These are phyloP conservation scores for Colletotrichum shisoi DNA, from an alignment of 2,329 filamentous ascomycete species.

Conservation along the genomic window DNA sequence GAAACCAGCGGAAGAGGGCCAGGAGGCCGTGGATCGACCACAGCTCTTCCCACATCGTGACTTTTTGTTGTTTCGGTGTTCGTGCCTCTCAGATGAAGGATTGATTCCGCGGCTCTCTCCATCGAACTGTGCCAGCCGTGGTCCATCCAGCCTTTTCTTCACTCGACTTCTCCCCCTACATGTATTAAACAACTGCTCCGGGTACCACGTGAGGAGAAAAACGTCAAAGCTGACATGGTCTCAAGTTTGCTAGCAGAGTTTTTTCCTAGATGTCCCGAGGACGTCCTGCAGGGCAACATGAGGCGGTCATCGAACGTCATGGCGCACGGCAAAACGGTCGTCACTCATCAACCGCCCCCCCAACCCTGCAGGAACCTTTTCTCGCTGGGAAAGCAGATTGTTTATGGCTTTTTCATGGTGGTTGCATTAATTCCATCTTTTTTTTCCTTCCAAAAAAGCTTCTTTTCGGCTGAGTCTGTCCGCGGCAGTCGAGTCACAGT, in stretches of 20 bases:
- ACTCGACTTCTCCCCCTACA: not conserved
- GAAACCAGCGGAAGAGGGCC: conserved; percentile 33
- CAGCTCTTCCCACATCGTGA: conserved; percentile 34
- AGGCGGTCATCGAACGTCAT: conserved; percentile 21
- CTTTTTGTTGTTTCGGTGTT: not conserved
- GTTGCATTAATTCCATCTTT: not conserved
- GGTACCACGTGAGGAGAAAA: conserved; percentile 23
- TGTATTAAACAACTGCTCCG: conserved; percentile 7
- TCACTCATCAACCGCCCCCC: not conserved
- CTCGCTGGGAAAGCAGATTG: not conserved
- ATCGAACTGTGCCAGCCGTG: too few relatives aligned
- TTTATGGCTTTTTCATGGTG: not conserved
- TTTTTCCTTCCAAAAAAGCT: too few relatives aligned
- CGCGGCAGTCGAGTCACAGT: not conserved
- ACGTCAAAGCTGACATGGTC: conserved; percentile 36
- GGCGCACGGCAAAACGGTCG: conserved; percentile 6
- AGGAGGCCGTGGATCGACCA: conserved; percentile 35
- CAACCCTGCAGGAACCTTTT: conserved; percentile 4
- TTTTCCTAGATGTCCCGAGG: conserved; percentile 9
- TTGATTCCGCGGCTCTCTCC: not conserved
- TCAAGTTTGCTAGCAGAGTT: conserved; percentile 29
- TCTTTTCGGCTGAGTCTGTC: not conserved
- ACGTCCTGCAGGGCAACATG: conserved; percentile 20
- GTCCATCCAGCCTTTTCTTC: not conserved
- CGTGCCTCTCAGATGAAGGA: not conserved